Base-by-base conservation (phyloP, 352 stramenopile genomes). In the Pythium myriotylum region DNA sequence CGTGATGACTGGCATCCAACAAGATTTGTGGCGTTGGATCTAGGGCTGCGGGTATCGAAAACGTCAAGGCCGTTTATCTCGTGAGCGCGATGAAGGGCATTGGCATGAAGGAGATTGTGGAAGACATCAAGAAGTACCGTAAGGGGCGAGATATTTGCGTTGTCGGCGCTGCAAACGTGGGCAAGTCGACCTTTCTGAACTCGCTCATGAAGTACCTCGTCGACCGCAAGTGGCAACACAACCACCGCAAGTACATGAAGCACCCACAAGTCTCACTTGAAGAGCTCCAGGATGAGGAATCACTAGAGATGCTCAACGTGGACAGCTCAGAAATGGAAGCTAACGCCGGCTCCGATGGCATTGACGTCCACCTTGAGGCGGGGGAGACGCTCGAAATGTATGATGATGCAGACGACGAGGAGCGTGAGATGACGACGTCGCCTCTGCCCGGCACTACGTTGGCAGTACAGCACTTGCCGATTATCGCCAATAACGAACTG, bases 101-200 rank as follows among this genome's bases (percentile, higher is more conserved):
- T 42, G 90, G 90, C 9, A 95, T 97, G 68, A 79, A 91, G 42
- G 82, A 95, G 53, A 89, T 97, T 54, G 73, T 97, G 20, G 70
- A 79, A 14, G 86, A 94, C 60, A 74, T 94, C 29, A 79, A 79
- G 57, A 92, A 92, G 63, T 76, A 81, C 54, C 79, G 77, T 37
- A 67, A 96, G 43, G 78, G 83, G 27, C 76, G 88, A 13, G 91
- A 97, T 61, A 76, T 98, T 23, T 97, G 94, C 70, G 88, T 98
- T 0, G 81, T 98, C 3, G 92, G 92, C 32, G 88, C 91, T 7
- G 92, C 91, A 17, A 98, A 98, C 65, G 92, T 96, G 8, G 92
- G 92, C 61, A 98, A 98, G 70, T 94, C 79, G 52, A 96, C 89
- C 45, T 97, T 98, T 61, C 73, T 98, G 23, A 98, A 98, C 73